Base-by-base conservation (phyloP, 257 asterid genomes). In the Solanum medicagineum region DNA sequence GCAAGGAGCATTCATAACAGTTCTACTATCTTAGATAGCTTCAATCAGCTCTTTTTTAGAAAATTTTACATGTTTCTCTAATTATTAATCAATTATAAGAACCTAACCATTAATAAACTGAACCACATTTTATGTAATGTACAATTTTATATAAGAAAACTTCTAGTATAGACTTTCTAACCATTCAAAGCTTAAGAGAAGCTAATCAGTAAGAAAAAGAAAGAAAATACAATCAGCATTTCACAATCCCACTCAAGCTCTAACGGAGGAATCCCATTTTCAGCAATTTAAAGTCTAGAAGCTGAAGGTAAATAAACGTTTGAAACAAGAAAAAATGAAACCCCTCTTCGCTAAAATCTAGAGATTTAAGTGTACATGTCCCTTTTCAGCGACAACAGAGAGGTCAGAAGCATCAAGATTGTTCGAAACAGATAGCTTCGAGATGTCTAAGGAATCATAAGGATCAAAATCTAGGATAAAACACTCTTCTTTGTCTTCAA, bases 401-500 rank as follows among this genome's bases (percentile, higher is more conserved):
- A 95, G 29, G 7, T 93, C 98, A 15, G 84, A 80, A 45, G 81
- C 63, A 20, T 83, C 88, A 17, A 4, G 45, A 85, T 62, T 85
- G 11, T 84, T 56, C 3, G 81, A 10, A 3, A 79, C 9, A 59
- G 91, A 42, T 7, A 84, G 19, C 10, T 44, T 75, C 49, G 79
- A 77, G 20, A 69, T 36, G 16, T 86, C 83, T 10, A 26, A 32
- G 26, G 87, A 82, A 17, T 90, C 86, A 57, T 85, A 84, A 8
- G 94, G 98, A 85, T 92, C 90, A 62, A 93, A 95, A 2, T 91
- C 98, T 17, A 95, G 90, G 42, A 95, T 92, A 49, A 93, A 93
- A 24, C 97, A 95, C 0, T 95, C 97, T 55, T 94, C 98, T 15
- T 56, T 79, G 49, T 87, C 87, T 85, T 94, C 98, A 1, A 87